phyloP scores from a whole-genome alignment of 1,284 basidiomycete genomes.

The Cryptococcus neoformans region DNA sequence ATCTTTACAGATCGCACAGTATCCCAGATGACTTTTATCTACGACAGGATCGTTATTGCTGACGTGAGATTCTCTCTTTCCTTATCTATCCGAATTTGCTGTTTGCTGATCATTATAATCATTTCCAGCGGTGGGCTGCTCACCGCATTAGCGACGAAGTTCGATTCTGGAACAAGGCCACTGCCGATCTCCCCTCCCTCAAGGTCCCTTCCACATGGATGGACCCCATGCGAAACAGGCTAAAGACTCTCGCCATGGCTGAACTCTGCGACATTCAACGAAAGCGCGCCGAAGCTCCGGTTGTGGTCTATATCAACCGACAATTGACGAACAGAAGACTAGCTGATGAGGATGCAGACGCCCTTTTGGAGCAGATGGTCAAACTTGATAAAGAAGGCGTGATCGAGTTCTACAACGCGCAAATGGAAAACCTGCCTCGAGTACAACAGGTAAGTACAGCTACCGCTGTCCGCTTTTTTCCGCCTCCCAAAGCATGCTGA shows the following conservation, averaged over 20 bases:
- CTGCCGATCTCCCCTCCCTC: slow-evolving; percentile 19
- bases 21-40: slow-evolving; percentile 21
- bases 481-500: not conserved
- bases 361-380: slow-evolving; percentile 17
- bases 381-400: slow-evolving; percentile 18
- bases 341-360: slow-evolving; percentile 12
- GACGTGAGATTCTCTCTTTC: slow-evolving; percentile 18
- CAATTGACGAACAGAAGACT: slow-evolving; percentile 17
- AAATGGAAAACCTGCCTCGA: slow-evolving; percentile 19
- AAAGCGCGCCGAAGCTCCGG: slow-evolving; percentile 13
- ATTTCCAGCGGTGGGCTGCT: slow-evolving; percentile 20
- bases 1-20: slow-evolving; percentile 23
- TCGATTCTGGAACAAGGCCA: slow-evolving; percentile 27
- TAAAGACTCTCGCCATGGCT: slow-evolving; percentile 13
- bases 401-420: slow-evolving; percentile 24
- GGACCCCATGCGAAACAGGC: slow-evolving; percentile 22
- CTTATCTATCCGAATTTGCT: not conserved
- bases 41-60: slow-evolving; percentile 27
- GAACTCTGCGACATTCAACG: slow-evolving; percentile 13
- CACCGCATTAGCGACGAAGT: slow-evolving; percentile 12
- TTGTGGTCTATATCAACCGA: slow-evolving; percentile 27
- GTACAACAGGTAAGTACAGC: slow-evolving; percentile 14
- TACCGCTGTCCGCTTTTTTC: not conserved
- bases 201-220: slow-evolving; percentile 19
- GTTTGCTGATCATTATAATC: not conserved